Percentiles rank a stretch among this genome's conserved stretches.
Conservation (phyloP, 1,139 yeast genomes). For the Geotrichum reessii region DNA sequence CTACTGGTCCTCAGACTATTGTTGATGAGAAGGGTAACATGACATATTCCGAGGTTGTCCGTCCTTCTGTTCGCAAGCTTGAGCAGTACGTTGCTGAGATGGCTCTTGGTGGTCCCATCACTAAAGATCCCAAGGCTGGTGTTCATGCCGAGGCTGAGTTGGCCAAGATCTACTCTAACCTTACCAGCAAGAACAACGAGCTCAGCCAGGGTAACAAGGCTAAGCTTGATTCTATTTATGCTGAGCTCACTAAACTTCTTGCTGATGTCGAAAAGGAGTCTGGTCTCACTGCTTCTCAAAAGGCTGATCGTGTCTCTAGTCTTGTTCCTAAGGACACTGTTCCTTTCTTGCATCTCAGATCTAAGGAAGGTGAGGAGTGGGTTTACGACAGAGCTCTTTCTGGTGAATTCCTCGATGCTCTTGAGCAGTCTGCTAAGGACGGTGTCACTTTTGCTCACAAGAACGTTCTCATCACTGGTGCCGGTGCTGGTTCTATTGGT, state of each 20-base stretch:
- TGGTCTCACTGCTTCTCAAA: conserved; percentile 25
- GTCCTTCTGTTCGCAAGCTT: conserved; percentile 86
- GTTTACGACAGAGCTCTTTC: conserved; percentile 75
- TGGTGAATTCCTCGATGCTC: conserved; percentile 74
- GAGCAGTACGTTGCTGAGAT: conserved; percentile 94
- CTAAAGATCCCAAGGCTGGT: conserved; percentile 61
- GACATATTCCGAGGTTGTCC: conserved; percentile 74
- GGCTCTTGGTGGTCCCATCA: conserved; percentile 91
- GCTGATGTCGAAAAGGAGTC: conserved; percentile 40
- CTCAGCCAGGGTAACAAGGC: conserved; percentile 56
- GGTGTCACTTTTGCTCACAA: conserved; percentile 89
- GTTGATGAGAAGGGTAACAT: conserved; percentile 86
- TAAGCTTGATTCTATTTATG: conserved; percentile 75
- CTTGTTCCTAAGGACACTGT: conserved; percentile 59
- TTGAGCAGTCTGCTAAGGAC: conserved; percentile 84
- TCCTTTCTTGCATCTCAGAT: conserved; percentile 91
- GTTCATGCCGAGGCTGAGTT: conserved; percentile 60
- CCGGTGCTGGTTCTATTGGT: conserved; percentile 98
- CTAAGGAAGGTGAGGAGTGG: conserved; percentile 74
- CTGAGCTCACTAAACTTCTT: conserved; percentile 69
- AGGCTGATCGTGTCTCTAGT: conserved; percentile 37
- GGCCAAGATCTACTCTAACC: conserved; percentile 75
- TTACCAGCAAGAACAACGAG: conserved; percentile 57
- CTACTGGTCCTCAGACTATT: conserved; percentile 90
- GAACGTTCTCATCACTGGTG: conserved; percentile 91